Base-by-base conservation (phyloP, 805 yeast genomes). In the Candida nonsorbophila region DNA sequence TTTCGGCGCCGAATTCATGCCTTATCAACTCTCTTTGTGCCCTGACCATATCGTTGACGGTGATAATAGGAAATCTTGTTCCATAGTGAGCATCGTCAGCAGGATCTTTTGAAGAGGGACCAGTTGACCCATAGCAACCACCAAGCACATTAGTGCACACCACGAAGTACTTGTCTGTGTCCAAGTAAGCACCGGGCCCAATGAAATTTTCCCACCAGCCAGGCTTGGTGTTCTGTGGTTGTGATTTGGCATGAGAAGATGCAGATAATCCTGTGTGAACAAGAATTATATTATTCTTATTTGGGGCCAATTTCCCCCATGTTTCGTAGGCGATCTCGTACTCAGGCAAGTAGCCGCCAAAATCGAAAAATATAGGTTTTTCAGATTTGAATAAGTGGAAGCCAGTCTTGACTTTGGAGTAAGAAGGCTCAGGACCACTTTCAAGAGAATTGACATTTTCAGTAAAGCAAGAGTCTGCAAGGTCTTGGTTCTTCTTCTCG, bases 151-250 rank as follows among this genome's bases (percentile, higher is more conserved):
- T 88, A 1, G 96, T 84, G 57, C 97, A 88, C 6, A 88, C 74
- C 4, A 88, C 74, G 50, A 85, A 85, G 55, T 70, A 85, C 51
- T 79, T 80, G 45, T 81, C 58, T 1, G 97, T 87, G 49, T 88
- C 97, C 29, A 88, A 52, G 38, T 82, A 76, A 38, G 67, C 67
- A 1, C 79, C 87, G 1, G 95, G 84, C 0, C 97, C 97, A 29
- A 88, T 85, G 55, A 87, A 87, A 34, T 77, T 71, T 49, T 88
- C 96, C 97, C 97, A 88, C 97, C 97, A 88, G 10, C 97, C 97
- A 4, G 77, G 75, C 37, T 73, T 72, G 5, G 73, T 52, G 51
- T 87, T 87, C 17, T 70, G 62, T 0, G 65, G 60, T 36, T 84
- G 92, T 3, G 95, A 84, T 45, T 75, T 82, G 7, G 96, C 97